Percentiles rank a stretch among this genome's conserved stretches.
Conservation (phyloP, 2,329 filamentous ascomycete genomes). For the Polytolypa hystricis region DNA sequence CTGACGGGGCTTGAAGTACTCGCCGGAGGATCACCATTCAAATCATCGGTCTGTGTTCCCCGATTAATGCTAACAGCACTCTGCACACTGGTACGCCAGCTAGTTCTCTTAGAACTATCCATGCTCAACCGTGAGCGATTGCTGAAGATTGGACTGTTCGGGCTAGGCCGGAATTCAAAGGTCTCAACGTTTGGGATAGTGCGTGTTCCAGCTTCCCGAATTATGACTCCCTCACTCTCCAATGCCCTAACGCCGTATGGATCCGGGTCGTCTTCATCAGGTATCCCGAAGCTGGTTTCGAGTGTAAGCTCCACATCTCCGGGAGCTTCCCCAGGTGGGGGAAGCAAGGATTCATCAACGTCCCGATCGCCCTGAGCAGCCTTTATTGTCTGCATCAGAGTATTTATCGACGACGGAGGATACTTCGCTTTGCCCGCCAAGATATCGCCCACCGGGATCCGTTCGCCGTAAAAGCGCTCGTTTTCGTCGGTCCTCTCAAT, state of each 20-base stretch:
- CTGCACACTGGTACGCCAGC: constrained; percentile 58
- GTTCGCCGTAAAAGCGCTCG: constrained; percentile 67
- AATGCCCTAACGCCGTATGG: constrained; percentile 83
- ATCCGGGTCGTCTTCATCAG: constrained; percentile 70
- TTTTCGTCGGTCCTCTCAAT: constrained; percentile 84
- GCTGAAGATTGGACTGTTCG: constrained; percentile 57
- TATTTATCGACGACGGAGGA: constrained; percentile 44
- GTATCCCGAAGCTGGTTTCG: constrained; percentile 60
- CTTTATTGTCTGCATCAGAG: constrained; percentile 72
- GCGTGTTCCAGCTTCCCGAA: constrained; percentile 75
- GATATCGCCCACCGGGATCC: constrained; percentile 51
- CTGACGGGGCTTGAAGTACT: constrained; percentile 7
- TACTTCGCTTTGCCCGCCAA: constrained; percentile 48
- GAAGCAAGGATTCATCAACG: constrained; percentile 57
- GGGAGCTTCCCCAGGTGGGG: constrained; percentile 58
- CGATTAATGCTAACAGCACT: constrained; percentile 50
- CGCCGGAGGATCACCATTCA: constrained; percentile 1
- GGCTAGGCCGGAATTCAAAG: constrained; percentile 70
- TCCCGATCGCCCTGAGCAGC: constrained; percentile 74
- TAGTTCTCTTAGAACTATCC: constrained; percentile 51
- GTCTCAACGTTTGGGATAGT: constrained; percentile 63
- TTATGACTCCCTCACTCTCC: constrained; percentile 81
- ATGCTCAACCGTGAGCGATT: constrained; percentile 55
- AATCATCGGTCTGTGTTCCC: constrained; percentile 58
- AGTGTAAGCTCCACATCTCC: constrained; percentile 55